phyloP scores from a whole-genome alignment of 352 stramenopile genomes.

The Blastocystis sp. region DNA sequence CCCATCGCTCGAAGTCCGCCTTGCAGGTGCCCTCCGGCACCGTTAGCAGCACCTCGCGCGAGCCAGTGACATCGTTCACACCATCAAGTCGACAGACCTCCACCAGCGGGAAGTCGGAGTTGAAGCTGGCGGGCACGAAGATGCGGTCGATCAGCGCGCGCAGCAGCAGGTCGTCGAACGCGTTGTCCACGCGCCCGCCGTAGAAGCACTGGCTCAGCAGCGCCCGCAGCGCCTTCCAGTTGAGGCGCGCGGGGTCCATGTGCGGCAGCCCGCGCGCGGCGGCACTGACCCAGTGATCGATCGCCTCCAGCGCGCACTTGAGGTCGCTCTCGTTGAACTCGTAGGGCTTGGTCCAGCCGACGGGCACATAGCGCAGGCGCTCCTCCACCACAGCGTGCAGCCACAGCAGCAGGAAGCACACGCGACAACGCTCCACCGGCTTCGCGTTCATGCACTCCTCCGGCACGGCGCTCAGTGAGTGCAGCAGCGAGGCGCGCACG shows the following conservation, averaged over 20 bases:
- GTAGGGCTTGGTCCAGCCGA: conserved; percentile 96
- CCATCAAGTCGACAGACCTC: conserved; percentile 74
- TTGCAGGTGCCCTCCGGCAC: conserved; percentile 84
- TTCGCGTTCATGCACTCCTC: conserved; percentile 83
- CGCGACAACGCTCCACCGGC: conserved; percentile 81
- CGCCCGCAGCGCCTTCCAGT: conserved; percentile 92
- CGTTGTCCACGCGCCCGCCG: conserved; percentile 91
- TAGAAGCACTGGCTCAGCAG: conserved; percentile 94
- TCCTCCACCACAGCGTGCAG: conserved; percentile 97
- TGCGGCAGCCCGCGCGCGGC: conserved; percentile 79
- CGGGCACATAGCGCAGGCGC: conserved; percentile 90
- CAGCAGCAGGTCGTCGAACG: conserved; percentile 90
- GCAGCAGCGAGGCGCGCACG: conserved; percentile 90
- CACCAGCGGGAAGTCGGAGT: conserved; percentile 81
- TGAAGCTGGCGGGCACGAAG: conserved; percentile 90
- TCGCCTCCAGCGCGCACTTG: conserved; percentile 89
- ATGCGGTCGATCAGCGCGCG: conserved; percentile 86
- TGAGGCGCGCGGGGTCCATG: conserved; percentile 90
- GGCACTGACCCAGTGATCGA: conserved; percentile 91
- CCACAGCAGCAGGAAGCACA: conserved; percentile 95
- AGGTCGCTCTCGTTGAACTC: conserved; percentile 98
- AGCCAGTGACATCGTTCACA: conserved; percentile 72
- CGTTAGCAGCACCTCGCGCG: conserved; percentile 76
- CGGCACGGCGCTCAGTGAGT: conserved; percentile 88
- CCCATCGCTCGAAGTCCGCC: conserved; percentile 85